Conservation (phyloP, 257 asterid genomes). For the Voacanga thouarsii region DNA sequence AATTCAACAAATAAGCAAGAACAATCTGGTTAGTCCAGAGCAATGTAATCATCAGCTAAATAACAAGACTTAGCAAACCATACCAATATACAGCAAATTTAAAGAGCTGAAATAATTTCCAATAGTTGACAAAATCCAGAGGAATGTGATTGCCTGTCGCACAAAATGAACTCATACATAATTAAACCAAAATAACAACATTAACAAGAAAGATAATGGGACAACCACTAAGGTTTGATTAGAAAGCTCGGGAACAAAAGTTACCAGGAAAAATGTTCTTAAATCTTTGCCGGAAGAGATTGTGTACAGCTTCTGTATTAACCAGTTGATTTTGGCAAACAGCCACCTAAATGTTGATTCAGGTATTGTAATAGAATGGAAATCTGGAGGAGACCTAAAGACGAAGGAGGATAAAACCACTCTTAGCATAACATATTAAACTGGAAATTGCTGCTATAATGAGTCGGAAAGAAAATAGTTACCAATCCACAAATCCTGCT, state of each 20-base stretch:
- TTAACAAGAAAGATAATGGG: too few species aligned
- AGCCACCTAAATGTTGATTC: conserved; percentile 69
- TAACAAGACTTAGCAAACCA: background rate
- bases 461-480: background rate
- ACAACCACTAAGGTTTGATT: background rate
- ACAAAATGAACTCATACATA: background rate
- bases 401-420: background rate
- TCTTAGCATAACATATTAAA: background rate
- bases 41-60: background rate
- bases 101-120: conserved; percentile 70
- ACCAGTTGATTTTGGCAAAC: conserved; percentile 43
- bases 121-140: conserved; percentile 62
- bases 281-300: conserved; percentile 77
- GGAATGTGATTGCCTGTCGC: conserved; percentile 48
- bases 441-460: background rate
- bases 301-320: conserved; percentile 41
- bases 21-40: background rate
- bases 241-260: background rate
- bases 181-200: background rate
- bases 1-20: background rate
- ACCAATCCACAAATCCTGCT: conserved; percentile 56
- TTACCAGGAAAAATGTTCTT: conserved; percentile 64
- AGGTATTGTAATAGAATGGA: conserved; percentile 42
- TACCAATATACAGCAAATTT: conserved; percentile 63
- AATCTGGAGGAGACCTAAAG: conserved; percentile 61